Percentiles rank a stretch among this genome's conserved stretches.
Evolutionary conservation across 352 stramenopile species (phyloP).

Genomic region (Phytophthora pluvialis): DNA sequence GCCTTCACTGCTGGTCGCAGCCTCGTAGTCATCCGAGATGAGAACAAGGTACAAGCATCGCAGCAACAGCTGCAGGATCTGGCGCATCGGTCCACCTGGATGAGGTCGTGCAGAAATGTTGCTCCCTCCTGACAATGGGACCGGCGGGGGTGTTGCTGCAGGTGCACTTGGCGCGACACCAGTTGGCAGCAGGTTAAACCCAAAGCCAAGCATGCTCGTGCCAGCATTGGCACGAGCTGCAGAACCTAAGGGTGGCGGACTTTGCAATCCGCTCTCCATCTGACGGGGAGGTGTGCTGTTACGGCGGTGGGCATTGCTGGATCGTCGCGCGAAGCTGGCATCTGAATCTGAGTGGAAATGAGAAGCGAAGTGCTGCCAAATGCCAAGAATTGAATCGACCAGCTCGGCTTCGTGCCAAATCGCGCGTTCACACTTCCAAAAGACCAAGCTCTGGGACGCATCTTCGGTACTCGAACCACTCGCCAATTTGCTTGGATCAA

Average conservation of each 20-base stretch:
- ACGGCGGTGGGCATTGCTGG: conserved; percentile 50
- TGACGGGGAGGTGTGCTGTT: conserved; percentile 27
- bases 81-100: conserved; percentile 81
- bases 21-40: conserved; percentile 51
- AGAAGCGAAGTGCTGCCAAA: conserved; percentile 85
- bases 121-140: conserved; percentile 27
- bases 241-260: conserved; percentile 45
- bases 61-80: conserved; percentile 80
- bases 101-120: conserved; percentile 71
- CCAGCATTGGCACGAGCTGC: conserved; percentile 33
- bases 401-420: conserved; percentile 81
- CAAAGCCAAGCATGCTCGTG: conserved; percentile 54
- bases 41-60: conserved; percentile 79
- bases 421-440: conserved; percentile 80
- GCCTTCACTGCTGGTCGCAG: conserved; percentile 25
- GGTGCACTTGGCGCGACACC: conserved; percentile 19
- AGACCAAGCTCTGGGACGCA: conserved; percentile 47
- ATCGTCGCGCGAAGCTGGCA: conserved; percentile 74
- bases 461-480: conserved; percentile 22
- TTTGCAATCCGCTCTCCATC: conserved; percentile 48
- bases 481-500: conserved; percentile 50
- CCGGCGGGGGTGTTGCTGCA: conserved; percentile 20
- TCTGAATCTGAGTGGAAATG: conserved; percentile 77
- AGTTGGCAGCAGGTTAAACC: conserved; percentile 61
- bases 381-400: conserved; percentile 72